Evolutionary conservation across 2,329 filamentous ascomycete genomes (phyloP), one percentile per base, ranked within the genome.

Genomic region (Colletotrichum viniferum): DNA sequence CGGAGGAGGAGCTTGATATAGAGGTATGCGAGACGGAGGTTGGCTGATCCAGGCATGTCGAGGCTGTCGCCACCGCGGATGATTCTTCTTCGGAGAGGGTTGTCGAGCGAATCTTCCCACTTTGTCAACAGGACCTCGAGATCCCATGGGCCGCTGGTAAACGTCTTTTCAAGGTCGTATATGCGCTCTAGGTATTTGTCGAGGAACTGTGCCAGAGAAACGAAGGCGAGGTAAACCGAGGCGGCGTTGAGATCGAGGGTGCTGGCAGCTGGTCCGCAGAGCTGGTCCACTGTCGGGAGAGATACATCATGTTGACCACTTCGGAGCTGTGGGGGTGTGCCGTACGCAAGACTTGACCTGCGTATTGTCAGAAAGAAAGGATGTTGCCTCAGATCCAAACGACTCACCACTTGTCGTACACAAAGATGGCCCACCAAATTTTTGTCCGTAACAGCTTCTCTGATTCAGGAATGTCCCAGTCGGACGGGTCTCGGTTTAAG

Each of bases 361-460:
- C 61, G 73, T 24, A 52, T 7, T 9, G 28, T 21, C 5, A 14
- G 55, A 13, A 12, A 55, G n/a, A 18, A 8, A 14, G 21, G 2
- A 12, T 1, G 10, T 12, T 13, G 36, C 8, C 16, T 24, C 9
- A 64, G 68, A 16, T 30, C 14, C 24, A 18, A 3, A 13, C 10
- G 7, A 78, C 82, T 67, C 81, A 90, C 90, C 90, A 92, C 68
- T 87, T 84, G 78, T 92, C 90, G 65, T 90, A 86, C 12, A 92
- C 83, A 16, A 90, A 77, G 1, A 92, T 79, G 10, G 86, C 84
- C 90, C 90, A 91, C 90, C 90, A 92, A 3, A 91, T 87, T 68
- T 87, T 85, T 77, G 90, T 88, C 28, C 90, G 81, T 7, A 90
- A 77, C 13, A 83, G 81, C 78, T 91, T 91, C 77, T 91, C 89